A percentile compares a stretch with the other conserved stretches of the same genome.
Evolutionary conservation across 495 filamentous ascomycete genomes (phyloP).

Genomic region (Penicillium roqueforti): DNA sequence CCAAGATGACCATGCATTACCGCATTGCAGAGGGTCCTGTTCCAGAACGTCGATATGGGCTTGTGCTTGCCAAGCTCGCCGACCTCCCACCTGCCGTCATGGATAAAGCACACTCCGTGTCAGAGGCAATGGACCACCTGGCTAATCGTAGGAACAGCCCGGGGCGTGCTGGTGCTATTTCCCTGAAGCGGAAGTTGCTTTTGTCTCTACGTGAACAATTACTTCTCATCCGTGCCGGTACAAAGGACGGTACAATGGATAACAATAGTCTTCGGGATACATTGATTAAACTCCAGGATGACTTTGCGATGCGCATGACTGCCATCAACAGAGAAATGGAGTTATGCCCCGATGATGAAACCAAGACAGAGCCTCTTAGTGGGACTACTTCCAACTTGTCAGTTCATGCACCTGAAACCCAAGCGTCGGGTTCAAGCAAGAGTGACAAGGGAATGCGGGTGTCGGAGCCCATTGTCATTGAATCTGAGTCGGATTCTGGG

Average conservation of each 20-base stretch:
- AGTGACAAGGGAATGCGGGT: neutral
- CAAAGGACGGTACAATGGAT: constrained; percentile 69
- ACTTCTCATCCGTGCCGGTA: constrained; percentile 62
- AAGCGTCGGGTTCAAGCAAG: neutral
- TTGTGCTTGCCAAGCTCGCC: constrained; percentile 71
- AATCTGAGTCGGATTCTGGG: constrained; percentile 4
- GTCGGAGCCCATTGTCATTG: constrained; percentile 6
- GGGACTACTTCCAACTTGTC: neutral
- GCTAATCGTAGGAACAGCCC: constrained; percentile 52
- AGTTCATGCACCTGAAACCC: neutral
- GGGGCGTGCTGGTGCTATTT: constrained; percentile 51
- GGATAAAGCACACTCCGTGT: constrained; percentile 61
- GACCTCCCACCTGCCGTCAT: constrained; percentile 66
- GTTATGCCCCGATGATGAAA: constrained; percentile 9
- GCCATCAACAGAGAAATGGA: constrained; percentile 45
- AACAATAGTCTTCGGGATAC: constrained; percentile 57
- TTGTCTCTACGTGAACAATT: constrained; percentile 71
- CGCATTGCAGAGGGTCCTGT: constrained; percentile 67
- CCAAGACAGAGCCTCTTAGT: neutral
- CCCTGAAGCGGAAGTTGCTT: constrained; percentile 65
- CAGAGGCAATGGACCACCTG: constrained; percentile 52
- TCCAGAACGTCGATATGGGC: constrained; percentile 67
- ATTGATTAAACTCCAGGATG: constrained; percentile 65
- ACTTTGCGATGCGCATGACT: constrained; percentile 72
- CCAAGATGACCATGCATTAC: constrained; percentile 80